phyloP scores from a whole-genome alignment of 352 stramenopile genomes.

The Globisporangium cylindrosporum region DNA sequence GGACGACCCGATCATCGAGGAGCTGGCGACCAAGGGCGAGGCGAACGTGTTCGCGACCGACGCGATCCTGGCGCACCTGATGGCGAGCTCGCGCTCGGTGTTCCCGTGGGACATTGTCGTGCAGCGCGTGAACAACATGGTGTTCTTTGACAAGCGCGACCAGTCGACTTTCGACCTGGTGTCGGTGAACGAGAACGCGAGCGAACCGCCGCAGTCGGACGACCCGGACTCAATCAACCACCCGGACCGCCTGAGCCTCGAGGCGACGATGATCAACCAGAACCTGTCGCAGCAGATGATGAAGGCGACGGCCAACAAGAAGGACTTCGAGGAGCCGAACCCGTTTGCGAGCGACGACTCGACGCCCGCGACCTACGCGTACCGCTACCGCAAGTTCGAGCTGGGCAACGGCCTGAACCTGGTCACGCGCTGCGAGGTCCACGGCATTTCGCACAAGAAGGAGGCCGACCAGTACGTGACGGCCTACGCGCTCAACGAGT shows the following conservation, averaged over 20 bases:
- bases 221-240: conserved; percentile 94
- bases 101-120: conserved; percentile 98
- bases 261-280: conserved; percentile 99
- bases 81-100: conserved; percentile 94
- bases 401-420: conserved; percentile 88
- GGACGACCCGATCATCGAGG: conserved; percentile 95
- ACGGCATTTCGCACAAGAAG: conserved; percentile 88
- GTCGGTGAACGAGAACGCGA: conserved; percentile 94
- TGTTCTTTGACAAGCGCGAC: conserved; percentile 98
- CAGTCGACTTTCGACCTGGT: conserved; percentile 93
- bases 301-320: conserved; percentile 52
- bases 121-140: conserved; percentile 90
- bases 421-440: conserved; percentile 94
- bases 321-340: conserved; percentile 77
- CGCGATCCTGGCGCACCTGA: conserved; percentile 96
- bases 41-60: conserved; percentile 97
- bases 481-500: conserved; percentile 97
- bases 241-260: conserved; percentile 93
- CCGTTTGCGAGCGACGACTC: conserved; percentile 96
- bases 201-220: conserved; percentile 84
- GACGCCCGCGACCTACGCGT: conserved; percentile 91
- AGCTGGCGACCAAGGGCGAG: conserved; percentile 88
- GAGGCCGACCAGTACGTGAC: conserved; percentile 92
- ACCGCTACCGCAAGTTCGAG: conserved; percentile 97
- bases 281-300: conserved; percentile 98